Evolutionary conservation across 2,329 filamentous ascomycete species (phyloP).

Genomic region (Hymenotorrendiella dingleyae): DNA sequence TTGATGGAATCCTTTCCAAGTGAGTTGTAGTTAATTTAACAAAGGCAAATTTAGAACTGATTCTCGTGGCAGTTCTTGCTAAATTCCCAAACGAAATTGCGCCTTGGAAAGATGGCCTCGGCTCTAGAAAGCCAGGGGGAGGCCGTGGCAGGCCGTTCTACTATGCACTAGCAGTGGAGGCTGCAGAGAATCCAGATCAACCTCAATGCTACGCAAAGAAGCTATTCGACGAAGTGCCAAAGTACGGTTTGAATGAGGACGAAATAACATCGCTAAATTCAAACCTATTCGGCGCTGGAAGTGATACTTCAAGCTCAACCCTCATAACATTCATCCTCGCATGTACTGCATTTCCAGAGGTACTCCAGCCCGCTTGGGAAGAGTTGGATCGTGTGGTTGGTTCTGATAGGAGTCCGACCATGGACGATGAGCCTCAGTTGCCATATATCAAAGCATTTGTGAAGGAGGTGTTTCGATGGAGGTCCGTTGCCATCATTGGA

Average conservation of each 20-base stretch:
- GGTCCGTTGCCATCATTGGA: constrained; percentile 39
- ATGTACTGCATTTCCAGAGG: constrained; percentile 29
- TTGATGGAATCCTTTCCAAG: constrained; percentile 22
- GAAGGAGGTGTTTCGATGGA: constrained; percentile 42
- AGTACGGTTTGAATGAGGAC: constrained; percentile 13
- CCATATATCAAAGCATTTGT: constrained; percentile 40
- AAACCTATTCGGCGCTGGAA: constrained; percentile 37
- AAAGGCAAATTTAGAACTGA: background rate
- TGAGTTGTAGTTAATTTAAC: constrained; percentile 2
- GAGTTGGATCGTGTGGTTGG: constrained; percentile 45
- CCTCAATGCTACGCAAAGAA: constrained; percentile 19
- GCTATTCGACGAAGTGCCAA: constrained; percentile 20
- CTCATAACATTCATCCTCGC: constrained; percentile 35
- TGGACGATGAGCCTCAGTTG: constrained; percentile 40
- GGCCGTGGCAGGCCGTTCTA: constrained; percentile 17
- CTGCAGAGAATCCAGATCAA: constrained; percentile 16
- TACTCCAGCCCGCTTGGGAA: constrained; percentile 27
- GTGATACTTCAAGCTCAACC: constrained; percentile 33
- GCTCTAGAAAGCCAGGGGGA: constrained; percentile 4
- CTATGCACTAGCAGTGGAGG: constrained; percentile 20
- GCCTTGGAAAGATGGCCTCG: constrained; percentile 22
- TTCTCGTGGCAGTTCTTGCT: constrained; percentile 13
- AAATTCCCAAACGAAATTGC: constrained; percentile 19
- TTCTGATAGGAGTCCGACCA: constrained; percentile 38
- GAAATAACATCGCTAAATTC: constrained; percentile 27